Conservation (phyloP, 2,329 filamentous ascomycete genomes). For the Penicillium sp. region DNA sequence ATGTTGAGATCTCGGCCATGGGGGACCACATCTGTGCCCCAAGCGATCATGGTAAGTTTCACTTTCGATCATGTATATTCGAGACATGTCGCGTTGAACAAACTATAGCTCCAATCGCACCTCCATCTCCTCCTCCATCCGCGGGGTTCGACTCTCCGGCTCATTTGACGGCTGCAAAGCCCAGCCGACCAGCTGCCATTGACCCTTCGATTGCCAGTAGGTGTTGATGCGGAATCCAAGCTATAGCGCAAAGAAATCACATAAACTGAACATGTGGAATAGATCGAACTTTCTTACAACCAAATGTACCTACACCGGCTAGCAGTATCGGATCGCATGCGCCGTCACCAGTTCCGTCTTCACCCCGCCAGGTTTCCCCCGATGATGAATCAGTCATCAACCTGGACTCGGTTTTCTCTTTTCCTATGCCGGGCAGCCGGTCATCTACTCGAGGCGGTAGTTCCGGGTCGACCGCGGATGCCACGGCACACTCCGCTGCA, state of each 20-base stretch:
- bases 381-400: constrained; percentile 41
- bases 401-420: constrained; percentile 51
- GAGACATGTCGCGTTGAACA: background rate
- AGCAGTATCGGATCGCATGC: constrained; percentile 57
- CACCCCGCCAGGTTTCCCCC: constrained; percentile 37
- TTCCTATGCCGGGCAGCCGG: constrained; percentile 42
- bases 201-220: constrained; percentile 55
- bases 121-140: constrained; percentile 27
- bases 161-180: constrained; percentile 29
- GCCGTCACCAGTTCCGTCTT: constrained; percentile 38
- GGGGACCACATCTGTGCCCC: constrained; percentile 71
- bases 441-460: constrained; percentile 20
- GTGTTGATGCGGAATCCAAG: constrained; percentile 25
- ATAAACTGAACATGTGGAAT: constrained; percentile 7
- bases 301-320: constrained; percentile 57
- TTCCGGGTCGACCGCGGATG: constrained; percentile 20
- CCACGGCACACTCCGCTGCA: constrained; percentile 19
- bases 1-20: constrained; percentile 80
- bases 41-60: constrained; percentile 35
- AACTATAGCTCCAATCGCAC: constrained; percentile 10
- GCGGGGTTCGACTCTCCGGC: constrained; percentile 24
- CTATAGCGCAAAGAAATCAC: no score
- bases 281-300: constrained; percentile 44
- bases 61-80: constrained; percentile 2
- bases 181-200: constrained; percentile 47